phyloP scores from a whole-genome alignment of 257 asterid genomes.

The Solanum tacnaense region DNA sequence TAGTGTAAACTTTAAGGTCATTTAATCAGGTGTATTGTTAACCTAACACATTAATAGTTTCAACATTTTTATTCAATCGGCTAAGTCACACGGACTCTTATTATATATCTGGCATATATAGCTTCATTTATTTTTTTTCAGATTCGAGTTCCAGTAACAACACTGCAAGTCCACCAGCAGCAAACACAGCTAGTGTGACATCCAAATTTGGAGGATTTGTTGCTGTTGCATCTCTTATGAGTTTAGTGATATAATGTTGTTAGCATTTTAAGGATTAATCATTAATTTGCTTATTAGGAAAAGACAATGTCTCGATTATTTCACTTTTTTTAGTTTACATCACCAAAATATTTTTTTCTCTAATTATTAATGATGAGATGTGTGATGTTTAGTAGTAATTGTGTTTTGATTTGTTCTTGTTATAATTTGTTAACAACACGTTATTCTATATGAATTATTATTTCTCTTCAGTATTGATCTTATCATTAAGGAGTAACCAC shows the following conservation, averaged over 20 bases:
- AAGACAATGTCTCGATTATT: background rate
- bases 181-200: background rate
- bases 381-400: background rate
- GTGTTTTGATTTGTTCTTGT: background rate
- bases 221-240: background rate
- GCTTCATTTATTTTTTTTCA: background rate
- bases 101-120: background rate
- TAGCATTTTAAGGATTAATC: background rate
- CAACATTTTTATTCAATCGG: background rate
- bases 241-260: background rate
- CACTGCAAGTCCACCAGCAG: background rate
- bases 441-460: background rate
- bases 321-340: background rate
- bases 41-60: background rate
- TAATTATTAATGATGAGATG: background rate
- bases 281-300: background rate
- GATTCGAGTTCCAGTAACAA: background rate
- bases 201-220: conserved; percentile 3
- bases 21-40: background rate
- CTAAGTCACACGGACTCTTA: background rate
- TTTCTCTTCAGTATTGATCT: background rate
- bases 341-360: background rate
- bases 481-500: background rate
- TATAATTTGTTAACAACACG: background rate
- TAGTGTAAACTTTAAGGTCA: background rate